Evolutionary conservation across 2,329 filamentous ascomycete genomes (phyloP), one percentile per base, ranked within the genome.

Genomic region (Triangularia verruculosa): DNA sequence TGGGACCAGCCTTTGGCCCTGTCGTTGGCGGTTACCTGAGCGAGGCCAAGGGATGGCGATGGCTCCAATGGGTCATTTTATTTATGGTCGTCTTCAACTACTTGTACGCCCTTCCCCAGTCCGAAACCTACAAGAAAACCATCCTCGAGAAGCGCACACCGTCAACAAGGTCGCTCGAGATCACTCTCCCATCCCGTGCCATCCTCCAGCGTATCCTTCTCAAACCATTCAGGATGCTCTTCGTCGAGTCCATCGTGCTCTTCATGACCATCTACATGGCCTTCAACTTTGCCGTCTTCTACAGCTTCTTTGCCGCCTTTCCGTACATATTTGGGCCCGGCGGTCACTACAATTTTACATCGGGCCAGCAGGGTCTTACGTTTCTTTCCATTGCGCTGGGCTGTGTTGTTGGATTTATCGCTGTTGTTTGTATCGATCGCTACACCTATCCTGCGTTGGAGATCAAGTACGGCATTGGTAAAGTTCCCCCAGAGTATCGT

Each of bases 171-270:
- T 11, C 39, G 8, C 20, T 17, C 25, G 54, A 53, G 13, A 3
- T 53, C 9, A 20, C 25, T 24, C 52, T 20, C 4, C 39, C 39
- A 20, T 47, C 39, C 39, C 39, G 39, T 7, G 39, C 39, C 39
- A 47, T 47, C 57, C 39, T 64, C 17, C 57, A 61, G 28, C 58
- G 58, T 59, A 77, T 80, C 27, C 69, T 80, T 1, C 65, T 61
- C 32, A 60, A 56, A 28, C 78, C 78, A 0, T 63, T 79, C n/a
- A 73, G 76, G 28, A 78, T 84, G 68, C 77, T 83, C 8, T 71
- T 80, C 61, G 78, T 77, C 12, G 81, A 84, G 67, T 80, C 82
- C 1, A 81, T 83, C 8, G 79, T 83, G 9, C 80, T 82, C 64
- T 81, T 82, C 60, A 66, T 70, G 27, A 70, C 69, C 24, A 63